Conservation (phyloP, 192 early-diverging fungal genomes). For the Funneliformis geosporum region DNA sequence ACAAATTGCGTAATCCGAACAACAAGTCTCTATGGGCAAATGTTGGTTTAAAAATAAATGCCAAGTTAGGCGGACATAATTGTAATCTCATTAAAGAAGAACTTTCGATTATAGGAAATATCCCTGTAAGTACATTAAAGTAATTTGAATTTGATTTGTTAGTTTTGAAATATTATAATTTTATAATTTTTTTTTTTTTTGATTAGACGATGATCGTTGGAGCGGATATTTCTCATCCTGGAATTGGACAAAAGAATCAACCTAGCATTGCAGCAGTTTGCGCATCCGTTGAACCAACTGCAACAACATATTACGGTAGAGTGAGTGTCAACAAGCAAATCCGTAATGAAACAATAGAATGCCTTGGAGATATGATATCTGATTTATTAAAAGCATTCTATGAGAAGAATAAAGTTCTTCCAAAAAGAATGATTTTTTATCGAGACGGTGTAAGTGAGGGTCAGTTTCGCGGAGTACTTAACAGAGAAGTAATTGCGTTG, state of each 20-base stretch:
- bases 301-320: constrained; percentile 54
- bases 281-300: constrained; percentile 58
- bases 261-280: constrained; percentile 32
- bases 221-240: constrained; percentile 89
- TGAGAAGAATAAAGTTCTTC: constrained; percentile 60
- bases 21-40: constrained; percentile 90
- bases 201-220: constrained; percentile 78
- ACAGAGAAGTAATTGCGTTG: constrained; percentile 38
- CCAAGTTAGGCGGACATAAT: constrained; percentile 91
- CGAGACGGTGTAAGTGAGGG: constrained; percentile 88
- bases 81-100: constrained; percentile 53
- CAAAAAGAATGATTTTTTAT: constrained; percentile 77
- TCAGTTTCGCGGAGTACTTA: constrained; percentile 43
- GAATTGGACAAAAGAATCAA: constrained; percentile 49
- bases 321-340: constrained; percentile 57
- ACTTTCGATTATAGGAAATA: constrained; percentile 52
- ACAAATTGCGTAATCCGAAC: constrained; percentile 60
- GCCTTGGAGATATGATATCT: constrained; percentile 59
- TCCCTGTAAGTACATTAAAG: constrained; percentile 41
- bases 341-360: constrained; percentile 64
- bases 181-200: background rate
- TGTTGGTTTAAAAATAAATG: constrained; percentile 91
- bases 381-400: constrained; percentile 68
- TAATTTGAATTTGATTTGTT: background rate
- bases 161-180: background rate